Base-by-base conservation (phyloP, 1,284 basidiomycete species). In the Xerocomus minutiporus region DNA sequence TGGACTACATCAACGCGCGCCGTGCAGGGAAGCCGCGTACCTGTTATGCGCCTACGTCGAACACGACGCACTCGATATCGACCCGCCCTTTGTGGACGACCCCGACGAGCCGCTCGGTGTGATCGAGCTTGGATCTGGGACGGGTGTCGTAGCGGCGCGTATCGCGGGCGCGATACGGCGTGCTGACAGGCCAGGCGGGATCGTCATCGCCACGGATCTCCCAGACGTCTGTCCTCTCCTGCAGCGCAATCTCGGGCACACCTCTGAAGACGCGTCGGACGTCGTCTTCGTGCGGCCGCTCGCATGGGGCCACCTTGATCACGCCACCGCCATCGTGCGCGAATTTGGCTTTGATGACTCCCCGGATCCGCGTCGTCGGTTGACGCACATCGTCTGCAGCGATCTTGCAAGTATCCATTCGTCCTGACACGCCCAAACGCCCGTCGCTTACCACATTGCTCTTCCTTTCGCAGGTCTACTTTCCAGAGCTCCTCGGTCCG, bases 51-150 rank as follows among this genome's bases (percentile, higher is more conserved):
- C 69, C 20, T 91, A 89, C 64, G 68, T 88, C 13, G 64, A 76
- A 15, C 67, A 67, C 8, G 44, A 62, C 8, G 57, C 63, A 29
- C 57, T 71, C 48, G 68, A 77, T 34, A 86, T 85, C 61, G 83
- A 89, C 57, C 86, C 87, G 7, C 79, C 78, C 0, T 80, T 84
- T 59, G 46, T 71, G 34, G 55, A 57, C 26, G 53, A 52, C 28
- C 26, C 29, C 46, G 13, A 12, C 17, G 40, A 12, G 36, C 40
- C 46, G 32, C 54, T 46, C 39, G 66, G 45, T 64, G 69, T 9
- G 35, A 63, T 91, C 48, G 87, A 91, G 66, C 75, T 91, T 13
- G 88, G 88, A 17, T 83, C 86, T 28, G 88, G 89, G 3, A 82
- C 81, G 2, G 88, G 88, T 3, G 73, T 83, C 35, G 77, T 86